A percentile compares a stretch with the other conserved stretches of the same genome.
These are phyloP conservation scores for Dalbergia cultrata DNA, from an alignment of 306 rosid genomes.

Conservation along the genomic window DNA sequence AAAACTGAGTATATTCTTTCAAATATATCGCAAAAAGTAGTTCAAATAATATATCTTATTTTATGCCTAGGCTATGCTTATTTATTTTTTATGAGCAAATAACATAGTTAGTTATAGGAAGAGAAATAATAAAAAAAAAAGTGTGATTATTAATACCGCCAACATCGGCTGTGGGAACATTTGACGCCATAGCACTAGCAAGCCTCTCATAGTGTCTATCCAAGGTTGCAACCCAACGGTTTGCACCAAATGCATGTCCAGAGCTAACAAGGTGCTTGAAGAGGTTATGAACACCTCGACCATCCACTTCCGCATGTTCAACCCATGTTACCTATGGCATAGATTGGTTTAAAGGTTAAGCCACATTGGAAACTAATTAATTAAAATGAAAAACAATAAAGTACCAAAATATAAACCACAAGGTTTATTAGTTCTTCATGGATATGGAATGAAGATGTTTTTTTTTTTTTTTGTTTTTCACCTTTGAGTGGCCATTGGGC, in stretches of 20 bases:
- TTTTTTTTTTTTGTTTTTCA: background rate
- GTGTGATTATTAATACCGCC: constrained; percentile 64
- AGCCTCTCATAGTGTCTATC: constrained; percentile 96
- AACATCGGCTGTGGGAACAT: constrained; percentile 79
- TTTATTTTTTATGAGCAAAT: background rate
- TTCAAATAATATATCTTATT: too few species aligned
- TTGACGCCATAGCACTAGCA: constrained; percentile 93
- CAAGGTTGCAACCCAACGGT: constrained; percentile 92
- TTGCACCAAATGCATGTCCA: constrained; percentile 94
- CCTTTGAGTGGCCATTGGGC: constrained; percentile 99
- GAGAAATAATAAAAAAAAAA: background rate
- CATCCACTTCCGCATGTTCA: constrained; percentile 93
- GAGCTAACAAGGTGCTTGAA: constrained; percentile 87
- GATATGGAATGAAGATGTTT: too few species aligned
- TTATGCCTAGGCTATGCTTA: too few species aligned
- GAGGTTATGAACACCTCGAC: constrained; percentile 88
- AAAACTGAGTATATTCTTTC: too few species aligned
- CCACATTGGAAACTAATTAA: background rate
- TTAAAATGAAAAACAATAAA: background rate
- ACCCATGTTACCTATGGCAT: constrained; percentile 83
- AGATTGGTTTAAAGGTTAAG: background rate
- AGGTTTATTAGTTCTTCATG: background rate
- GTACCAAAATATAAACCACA: background rate
- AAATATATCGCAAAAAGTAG: too few species aligned
- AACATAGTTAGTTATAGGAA: background rate